A percentile compares a stretch with the other conserved stretches of the same genome.
phyloP scores from a whole-genome alignment of 208 protist species.

The Leishmania guyanensis region DNA sequence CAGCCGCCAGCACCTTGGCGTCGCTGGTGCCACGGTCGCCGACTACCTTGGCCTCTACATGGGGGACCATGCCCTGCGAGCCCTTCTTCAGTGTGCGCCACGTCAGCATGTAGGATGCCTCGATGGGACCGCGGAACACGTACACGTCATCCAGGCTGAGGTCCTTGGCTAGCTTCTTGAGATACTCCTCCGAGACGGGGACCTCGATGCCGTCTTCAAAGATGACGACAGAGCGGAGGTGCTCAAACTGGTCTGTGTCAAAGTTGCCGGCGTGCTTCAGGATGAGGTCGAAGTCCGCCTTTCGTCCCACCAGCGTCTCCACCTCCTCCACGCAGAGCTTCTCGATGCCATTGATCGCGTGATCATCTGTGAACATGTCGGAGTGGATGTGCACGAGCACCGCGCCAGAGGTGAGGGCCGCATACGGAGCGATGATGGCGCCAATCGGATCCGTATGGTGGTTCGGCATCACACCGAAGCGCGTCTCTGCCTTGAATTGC shows the following conservation, averaged over 20 bases:
- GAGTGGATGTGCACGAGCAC: constrained; percentile 88
- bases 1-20: constrained; percentile 83
- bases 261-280: constrained; percentile 91
- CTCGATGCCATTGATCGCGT: constrained; percentile 90
- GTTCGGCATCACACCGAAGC: constrained; percentile 90
- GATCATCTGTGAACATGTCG: constrained; percentile 91
- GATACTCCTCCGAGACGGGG: constrained; percentile 66
- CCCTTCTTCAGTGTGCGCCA: constrained; percentile 78
- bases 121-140: constrained; percentile 88
- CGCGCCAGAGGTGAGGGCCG: constrained; percentile 82
- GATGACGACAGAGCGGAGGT: constrained; percentile 80
- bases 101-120: constrained; percentile 80
- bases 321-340: constrained; percentile 92
- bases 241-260: constrained; percentile 86
- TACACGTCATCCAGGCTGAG: constrained; percentile 87
- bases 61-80: constrained; percentile 75
- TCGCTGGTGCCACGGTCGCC: constrained; percentile 88
- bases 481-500: constrained; percentile 83
- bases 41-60: constrained; percentile 87
- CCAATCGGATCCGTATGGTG: constrained; percentile 87
- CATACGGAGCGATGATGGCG: constrained; percentile 87
- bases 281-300: constrained; percentile 85
- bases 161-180: constrained; percentile 73
- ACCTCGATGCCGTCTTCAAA: constrained; percentile 79
- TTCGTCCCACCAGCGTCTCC: constrained; percentile 72